These are phyloP conservation scores for Ensete glaucum DNA, from an alignment of 176 grass and related monocot genomes.

Conservation along the genomic window DNA sequence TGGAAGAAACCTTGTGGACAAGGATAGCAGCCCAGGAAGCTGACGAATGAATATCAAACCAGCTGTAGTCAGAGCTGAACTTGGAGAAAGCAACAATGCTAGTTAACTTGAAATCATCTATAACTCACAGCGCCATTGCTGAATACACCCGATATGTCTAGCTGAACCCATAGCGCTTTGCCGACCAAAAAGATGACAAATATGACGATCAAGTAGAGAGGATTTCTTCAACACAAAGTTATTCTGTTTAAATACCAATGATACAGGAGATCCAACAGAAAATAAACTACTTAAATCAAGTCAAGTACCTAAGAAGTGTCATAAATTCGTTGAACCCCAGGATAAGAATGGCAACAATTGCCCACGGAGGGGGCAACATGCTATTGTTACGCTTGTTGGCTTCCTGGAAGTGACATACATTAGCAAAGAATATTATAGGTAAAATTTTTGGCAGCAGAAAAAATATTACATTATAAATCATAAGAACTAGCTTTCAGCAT, in stretches of 20 bases:
- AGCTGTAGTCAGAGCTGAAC: conserved; percentile 1
- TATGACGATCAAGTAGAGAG: conserved; percentile 57
- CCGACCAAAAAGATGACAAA: conserved; percentile 73
- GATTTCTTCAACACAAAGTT: conserved; percentile 40
- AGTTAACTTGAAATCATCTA: neutral
- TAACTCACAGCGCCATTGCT: conserved; percentile 77
- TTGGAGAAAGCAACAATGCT: neutral
- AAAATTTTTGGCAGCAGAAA: neutral
- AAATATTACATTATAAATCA: neutral
- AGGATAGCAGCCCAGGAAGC: conserved; percentile 70
- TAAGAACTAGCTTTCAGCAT: too few relatives aligned
- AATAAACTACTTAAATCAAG: conserved; percentile 3
- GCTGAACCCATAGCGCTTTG: conserved; percentile 87
- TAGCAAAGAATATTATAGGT: conserved; percentile 2
- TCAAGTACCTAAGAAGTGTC: conserved; percentile 64
- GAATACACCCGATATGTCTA: conserved; percentile 73
- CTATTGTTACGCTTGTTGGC: conserved; percentile 92
- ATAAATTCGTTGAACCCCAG: conserved; percentile 96
- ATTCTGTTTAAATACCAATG: too few relatives aligned
- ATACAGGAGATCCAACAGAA: conserved; percentile 4
- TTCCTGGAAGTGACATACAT: conserved; percentile 41
- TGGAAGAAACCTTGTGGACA: conserved; percentile 91
- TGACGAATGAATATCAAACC: conserved; percentile 21
- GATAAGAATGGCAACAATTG: conserved; percentile 66
- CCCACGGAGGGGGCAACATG: conserved; percentile 93